A percentile compares a stretch with the other conserved stretches of the same genome.
Evolutionary conservation across 2,329 filamentous ascomycete genomes (phyloP).

Genomic region (Massarina eburnea): DNA sequence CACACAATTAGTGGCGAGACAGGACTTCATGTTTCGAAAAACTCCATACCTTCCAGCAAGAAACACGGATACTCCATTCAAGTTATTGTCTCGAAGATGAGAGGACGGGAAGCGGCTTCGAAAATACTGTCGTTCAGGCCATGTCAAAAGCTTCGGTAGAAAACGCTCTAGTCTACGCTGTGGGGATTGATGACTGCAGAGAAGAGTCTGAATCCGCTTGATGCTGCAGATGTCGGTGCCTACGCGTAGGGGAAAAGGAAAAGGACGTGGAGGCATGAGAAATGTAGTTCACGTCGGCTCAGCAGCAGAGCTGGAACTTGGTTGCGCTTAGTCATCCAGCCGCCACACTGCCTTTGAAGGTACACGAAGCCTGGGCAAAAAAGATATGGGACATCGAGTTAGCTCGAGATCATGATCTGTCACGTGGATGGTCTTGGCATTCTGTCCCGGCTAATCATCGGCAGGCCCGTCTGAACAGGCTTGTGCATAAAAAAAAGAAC

Average conservation of each 20-base stretch:
- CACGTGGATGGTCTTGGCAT: too few species aligned
- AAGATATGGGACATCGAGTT: neutral
- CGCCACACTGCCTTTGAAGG: neutral
- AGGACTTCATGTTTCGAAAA: neutral
- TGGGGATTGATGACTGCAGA: slow-evolving; percentile 39
- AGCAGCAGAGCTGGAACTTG: neutral
- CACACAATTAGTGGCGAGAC: slow-evolving; percentile 6
- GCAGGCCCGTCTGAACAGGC: too few species aligned
- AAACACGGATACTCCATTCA: slow-evolving; percentile 24
- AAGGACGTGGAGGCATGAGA: slow-evolving; percentile 51
- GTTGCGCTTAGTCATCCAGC: neutral
- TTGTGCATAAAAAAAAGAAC: too few species aligned
- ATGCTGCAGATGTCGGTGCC: slow-evolving; percentile 80
- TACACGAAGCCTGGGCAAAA: neutral
- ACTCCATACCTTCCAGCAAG: slow-evolving; percentile 40
- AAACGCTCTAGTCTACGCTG: slow-evolving; percentile 18
- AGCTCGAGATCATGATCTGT: too few species aligned
- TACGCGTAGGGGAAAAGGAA: slow-evolving; percentile 67
- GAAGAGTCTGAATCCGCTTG: slow-evolving; percentile 62
- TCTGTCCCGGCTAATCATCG: too few species aligned
- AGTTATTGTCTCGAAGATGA: slow-evolving; percentile 10
- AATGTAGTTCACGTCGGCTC: neutral
- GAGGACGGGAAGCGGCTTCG: slow-evolving; percentile 26
- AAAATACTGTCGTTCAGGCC: slow-evolving; percentile 35
- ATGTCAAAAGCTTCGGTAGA: slow-evolving; percentile 29